phyloP scores from a whole-genome alignment of 768 basidiomycete species.

The Amanita rubescens region DNA sequence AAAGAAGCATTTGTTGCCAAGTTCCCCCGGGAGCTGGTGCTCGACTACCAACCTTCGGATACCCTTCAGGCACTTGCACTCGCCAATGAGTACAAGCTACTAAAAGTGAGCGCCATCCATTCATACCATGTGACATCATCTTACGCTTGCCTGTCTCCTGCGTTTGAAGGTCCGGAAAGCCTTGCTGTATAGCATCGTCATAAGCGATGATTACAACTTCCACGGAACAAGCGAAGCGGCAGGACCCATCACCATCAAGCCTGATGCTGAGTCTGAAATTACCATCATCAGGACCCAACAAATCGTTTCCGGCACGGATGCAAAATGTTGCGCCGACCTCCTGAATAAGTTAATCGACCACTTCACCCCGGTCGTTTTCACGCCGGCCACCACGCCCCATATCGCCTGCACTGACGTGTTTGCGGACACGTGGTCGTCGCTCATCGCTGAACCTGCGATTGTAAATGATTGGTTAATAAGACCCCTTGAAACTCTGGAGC shows the following conservation, averaged over 20 bases:
- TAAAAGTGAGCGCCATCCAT: slow-evolving; percentile 34
- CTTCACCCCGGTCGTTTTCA: slow-evolving; percentile 70
- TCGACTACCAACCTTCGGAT: slow-evolving; percentile 35
- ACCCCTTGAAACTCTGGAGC: slow-evolving; percentile 64
- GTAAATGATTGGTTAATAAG: slow-evolving; percentile 55
- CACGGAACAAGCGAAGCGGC: slow-evolving; percentile 18
- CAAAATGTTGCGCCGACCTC: slow-evolving; percentile 23
- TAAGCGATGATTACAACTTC: slow-evolving; percentile 48
- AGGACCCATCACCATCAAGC: slow-evolving; percentile 1
- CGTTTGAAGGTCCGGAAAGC: slow-evolving; percentile 47
- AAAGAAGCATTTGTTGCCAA: slow-evolving; percentile 33
- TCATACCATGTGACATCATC: neutral
- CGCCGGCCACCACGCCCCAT: slow-evolving; percentile 59
- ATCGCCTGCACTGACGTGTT: slow-evolving; percentile 70
- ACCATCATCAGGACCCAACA: neutral
- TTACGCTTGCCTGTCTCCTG: neutral
- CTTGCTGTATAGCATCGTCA: slow-evolving; percentile 57
- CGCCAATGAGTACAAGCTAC: slow-evolving; percentile 38
- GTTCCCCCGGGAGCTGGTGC: slow-evolving; percentile 42
- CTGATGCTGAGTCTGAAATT: slow-evolving; percentile 9
- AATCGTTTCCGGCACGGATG: neutral
- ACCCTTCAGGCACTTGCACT: slow-evolving; percentile 48
- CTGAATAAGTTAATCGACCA: slow-evolving; percentile 51
- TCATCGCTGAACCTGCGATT: slow-evolving; percentile 64
- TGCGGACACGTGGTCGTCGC: slow-evolving; percentile 64